These are phyloP conservation scores for Pholiota molesta DNA, from an alignment of 768 basidiomycete species.

Conservation along the genomic window DNA sequence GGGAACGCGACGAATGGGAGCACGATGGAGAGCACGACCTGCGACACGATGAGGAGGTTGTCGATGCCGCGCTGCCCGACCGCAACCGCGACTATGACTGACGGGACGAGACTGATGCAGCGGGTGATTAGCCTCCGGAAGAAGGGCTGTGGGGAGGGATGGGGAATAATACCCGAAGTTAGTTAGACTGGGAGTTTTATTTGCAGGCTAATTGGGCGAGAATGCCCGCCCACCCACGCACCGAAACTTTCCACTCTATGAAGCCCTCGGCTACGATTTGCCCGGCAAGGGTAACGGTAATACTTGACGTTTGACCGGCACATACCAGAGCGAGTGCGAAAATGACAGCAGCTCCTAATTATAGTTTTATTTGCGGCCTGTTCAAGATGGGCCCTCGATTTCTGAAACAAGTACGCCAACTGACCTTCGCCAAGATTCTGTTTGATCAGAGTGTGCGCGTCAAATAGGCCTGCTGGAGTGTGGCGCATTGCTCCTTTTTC, in stretches of 20 bases:
- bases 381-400: neutral
- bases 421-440: conserved; percentile 58
- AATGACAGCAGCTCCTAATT: conserved; percentile 61
- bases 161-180: neutral
- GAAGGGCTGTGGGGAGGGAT: conserved; percentile 40
- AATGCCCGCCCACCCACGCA: conserved; percentile 21
- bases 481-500: conserved; percentile 31
- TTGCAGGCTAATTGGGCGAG: neutral
- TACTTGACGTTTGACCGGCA: conserved; percentile 76
- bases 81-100: conserved; percentile 65
- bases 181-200: neutral
- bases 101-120: conserved; percentile 68
- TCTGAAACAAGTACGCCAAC: conserved; percentile 16
- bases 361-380: neutral
- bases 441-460: conserved; percentile 66
- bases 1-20: conserved; percentile 78
- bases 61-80: conserved; percentile 69
- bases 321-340: conserved; percentile 79
- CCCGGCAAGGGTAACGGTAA: conserved; percentile 79
- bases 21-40: conserved; percentile 74
- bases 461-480: conserved; percentile 66
- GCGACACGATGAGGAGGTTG: conserved; percentile 72
- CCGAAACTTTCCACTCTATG: conserved; percentile 72
- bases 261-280: conserved; percentile 84
- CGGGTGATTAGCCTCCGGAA: conserved; percentile 74